These are phyloP conservation scores for Colletotrichum phormii DNA, from an alignment of 2,329 filamentous ascomycete species.

Conservation along the genomic window DNA sequence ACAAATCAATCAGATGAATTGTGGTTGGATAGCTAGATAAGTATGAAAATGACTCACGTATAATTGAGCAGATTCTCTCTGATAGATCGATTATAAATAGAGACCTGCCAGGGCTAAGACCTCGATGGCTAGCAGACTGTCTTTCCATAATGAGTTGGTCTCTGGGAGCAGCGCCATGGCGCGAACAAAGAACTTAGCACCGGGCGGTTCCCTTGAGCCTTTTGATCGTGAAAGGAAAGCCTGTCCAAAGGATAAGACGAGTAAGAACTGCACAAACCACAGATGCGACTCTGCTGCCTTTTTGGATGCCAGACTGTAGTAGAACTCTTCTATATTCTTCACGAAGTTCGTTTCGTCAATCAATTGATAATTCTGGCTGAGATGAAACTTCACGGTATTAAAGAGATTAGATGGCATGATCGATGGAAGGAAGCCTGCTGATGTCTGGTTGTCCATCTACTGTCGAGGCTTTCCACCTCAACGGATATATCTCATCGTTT, in stretches of 20 bases:
- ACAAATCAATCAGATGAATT: not conserved
- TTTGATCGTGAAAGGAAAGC: too few relatives aligned
- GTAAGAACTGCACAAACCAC: too few relatives aligned
- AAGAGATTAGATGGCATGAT: constrained; percentile 37
- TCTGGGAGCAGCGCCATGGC: constrained; percentile 52
- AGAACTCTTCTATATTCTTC: constrained; percentile 41
- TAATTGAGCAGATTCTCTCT: constrained; percentile 44
- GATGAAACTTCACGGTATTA: constrained; percentile 51
- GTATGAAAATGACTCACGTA: constrained; percentile 40
- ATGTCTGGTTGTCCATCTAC: too few relatives aligned
- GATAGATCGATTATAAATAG: constrained; percentile 52
- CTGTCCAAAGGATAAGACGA: too few relatives aligned
- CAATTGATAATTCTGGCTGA: constrained; percentile 49
- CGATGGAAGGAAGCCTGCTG: too few relatives aligned
- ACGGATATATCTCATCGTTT: too few relatives aligned
- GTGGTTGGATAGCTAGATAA: not conserved
- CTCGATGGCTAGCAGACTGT: constrained; percentile 51
- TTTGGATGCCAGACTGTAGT: too few relatives aligned
- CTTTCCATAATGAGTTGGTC: constrained; percentile 47
- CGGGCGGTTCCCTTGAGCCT: too few relatives aligned
- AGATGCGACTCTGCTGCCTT: too few relatives aligned
- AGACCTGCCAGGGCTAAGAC: constrained; percentile 49
- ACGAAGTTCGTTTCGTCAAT: constrained; percentile 48
- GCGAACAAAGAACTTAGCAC: constrained; percentile 44
- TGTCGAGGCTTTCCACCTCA: too few relatives aligned